These are phyloP conservation scores for Metarhizium sp. DNA, from an alignment of 2,329 filamentous ascomycete species.

Conservation along the genomic window DNA sequence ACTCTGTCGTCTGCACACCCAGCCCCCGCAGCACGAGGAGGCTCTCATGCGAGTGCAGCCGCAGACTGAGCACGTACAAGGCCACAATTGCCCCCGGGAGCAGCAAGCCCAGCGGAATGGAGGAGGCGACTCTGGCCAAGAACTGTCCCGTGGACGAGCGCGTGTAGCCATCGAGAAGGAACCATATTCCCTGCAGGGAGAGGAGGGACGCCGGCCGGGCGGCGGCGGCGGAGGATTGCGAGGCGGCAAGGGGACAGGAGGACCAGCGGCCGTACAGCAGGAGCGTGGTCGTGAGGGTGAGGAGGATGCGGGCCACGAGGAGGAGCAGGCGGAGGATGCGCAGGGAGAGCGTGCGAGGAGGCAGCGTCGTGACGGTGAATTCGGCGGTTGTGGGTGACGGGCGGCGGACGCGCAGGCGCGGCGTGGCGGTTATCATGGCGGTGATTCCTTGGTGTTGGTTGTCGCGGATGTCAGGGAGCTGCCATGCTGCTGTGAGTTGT, in stretches of 20 bases:
- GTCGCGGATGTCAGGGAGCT: not conserved
- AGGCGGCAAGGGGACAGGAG: conserved; percentile 19
- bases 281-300: conserved; percentile 33
- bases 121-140: conserved; percentile 20
- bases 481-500: not conserved
- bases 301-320: conserved; percentile 32
- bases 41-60: conserved; percentile 61
- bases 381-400: conserved; percentile 84
- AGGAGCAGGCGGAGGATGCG: conserved; percentile 35
- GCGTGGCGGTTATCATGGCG: conserved; percentile 47
- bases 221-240: conserved; percentile 8
- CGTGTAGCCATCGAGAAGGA: conserved; percentile 16
- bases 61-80: conserved; percentile 35
- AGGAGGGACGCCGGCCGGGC: conserved; percentile 10
- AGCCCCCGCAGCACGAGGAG: conserved; percentile 81
- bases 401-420: conserved; percentile 52
- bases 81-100: conserved; percentile 24
- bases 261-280: conserved; percentile 41
- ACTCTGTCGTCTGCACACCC: conserved; percentile 78
- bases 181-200: conserved; percentile 15
- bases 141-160: conserved; percentile 23
- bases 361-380: conserved; percentile 81
- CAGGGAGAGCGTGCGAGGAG: conserved; percentile 39
- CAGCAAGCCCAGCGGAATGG: conserved; percentile 29
- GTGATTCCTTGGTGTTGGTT: not conserved